Base-by-base conservation (phyloP, 305 asterid species). In the Coffea humblotiana region DNA sequence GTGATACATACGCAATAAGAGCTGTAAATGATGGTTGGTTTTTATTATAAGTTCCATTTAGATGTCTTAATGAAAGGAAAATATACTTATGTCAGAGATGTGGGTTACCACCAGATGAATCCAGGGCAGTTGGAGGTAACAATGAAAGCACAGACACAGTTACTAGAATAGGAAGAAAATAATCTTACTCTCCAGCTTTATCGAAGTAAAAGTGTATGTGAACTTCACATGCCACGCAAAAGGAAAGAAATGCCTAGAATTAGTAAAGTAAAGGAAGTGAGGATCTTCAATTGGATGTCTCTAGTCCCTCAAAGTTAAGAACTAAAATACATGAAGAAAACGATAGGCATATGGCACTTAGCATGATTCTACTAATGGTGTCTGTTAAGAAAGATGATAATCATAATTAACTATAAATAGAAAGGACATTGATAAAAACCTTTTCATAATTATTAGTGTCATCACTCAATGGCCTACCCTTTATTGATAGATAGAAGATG, bases 181-280 rank as follows among this genome's bases (percentile, higher is more conserved):
- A 78, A 65, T 79, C 97, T 91, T 90, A 95, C 99, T 95, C 98
- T 90, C 98, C 99, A 81, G 98, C 94, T 90, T 92, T 91, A 78
- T 93, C 98, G 80, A 95, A 90, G 86, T 91, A 90, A 74, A 95
- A 79, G 83, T 91, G 97, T 76, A 95, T 85, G 85, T 92, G 97
- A 83, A 91, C 97, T 88, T 95, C 99, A 83, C 99, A 93, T 82
- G 97, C 98, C 84, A 93, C 99, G 49, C 99, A 95, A 87, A 88
- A 95, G 76, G 93, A 85, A 81, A 95, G 91, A 88, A 95, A 95
- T 74, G 99, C 99, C 98, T 95, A 97, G 82, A 89, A 76, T 75
- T 65, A 58, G 29, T 65, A 72, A 83, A 64, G 73, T 77, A 70
- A 71, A 75, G 80, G 51, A 49, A 83, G 72, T 37, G 80, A 65